Percentiles rank a stretch among this genome's conserved stretches.
phyloP scores from a whole-genome alignment of 805 yeast genomes.

The Lachancea nothofagi region DNA sequence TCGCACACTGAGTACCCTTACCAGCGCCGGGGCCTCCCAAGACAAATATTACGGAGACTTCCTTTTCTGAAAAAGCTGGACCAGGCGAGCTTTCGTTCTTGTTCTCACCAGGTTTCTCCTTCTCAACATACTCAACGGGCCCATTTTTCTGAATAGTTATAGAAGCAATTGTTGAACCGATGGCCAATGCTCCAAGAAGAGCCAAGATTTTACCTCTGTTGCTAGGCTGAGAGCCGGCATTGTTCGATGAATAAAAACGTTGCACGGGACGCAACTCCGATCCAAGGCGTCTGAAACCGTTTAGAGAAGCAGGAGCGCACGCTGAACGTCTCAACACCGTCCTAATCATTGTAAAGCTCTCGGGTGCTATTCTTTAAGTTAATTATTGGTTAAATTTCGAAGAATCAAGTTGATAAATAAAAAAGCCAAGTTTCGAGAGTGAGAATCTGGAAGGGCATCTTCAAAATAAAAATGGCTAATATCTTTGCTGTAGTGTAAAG shows the following conservation, averaged over 20 bases:
- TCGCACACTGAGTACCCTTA: constrained; percentile 93
- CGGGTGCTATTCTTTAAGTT: no score
- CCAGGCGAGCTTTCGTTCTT: constrained; percentile 3
- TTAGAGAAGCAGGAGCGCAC: not conserved
- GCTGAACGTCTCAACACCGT: not conserved
- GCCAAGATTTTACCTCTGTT: constrained; percentile 32
- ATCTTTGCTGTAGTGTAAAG: no score
- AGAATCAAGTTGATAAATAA: no score
- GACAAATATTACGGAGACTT: constrained; percentile 79
- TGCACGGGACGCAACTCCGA: not conserved
- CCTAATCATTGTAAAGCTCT: no score
- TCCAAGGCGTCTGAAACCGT: not conserved
- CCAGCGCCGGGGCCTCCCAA: constrained; percentile 98
- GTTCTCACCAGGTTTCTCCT: constrained; percentile 7
- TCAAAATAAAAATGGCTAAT: no score
- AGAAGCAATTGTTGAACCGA: constrained; percentile 44
- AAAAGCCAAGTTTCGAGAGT: no score
- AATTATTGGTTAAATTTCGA: no score
- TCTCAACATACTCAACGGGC: constrained; percentile 44
- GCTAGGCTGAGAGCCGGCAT: constrained; percentile 2
- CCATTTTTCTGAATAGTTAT: constrained; percentile 38
- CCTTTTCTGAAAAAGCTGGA: constrained; percentile 53
- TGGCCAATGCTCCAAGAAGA: constrained; percentile 41
- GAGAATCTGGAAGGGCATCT: no score
- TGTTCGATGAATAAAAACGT: constrained; percentile 6